A percentile compares a stretch with the other conserved stretches of the same genome.
Evolutionary conservation across 2,329 filamentous ascomycete species (phyloP).

Genomic region (Epichloe elymi): DNA sequence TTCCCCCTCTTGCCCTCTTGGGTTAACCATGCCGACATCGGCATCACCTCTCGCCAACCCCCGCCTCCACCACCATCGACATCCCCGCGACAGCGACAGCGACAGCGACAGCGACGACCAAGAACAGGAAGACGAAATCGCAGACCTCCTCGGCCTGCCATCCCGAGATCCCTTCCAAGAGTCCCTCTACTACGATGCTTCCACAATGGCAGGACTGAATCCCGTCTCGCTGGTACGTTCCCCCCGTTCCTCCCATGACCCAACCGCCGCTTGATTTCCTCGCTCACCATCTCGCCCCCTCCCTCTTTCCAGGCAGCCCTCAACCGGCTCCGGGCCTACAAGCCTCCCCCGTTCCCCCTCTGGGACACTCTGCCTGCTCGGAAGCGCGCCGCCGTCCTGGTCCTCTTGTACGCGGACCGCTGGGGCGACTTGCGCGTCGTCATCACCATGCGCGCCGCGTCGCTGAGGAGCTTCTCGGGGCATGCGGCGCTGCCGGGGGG

Average conservation of each 20-base stretch:
- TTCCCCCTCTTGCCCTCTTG: neutral
- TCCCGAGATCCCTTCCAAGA: constrained; percentile 12
- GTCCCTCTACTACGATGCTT: constrained; percentile 43
- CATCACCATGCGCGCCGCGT: constrained; percentile 54
- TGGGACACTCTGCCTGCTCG: constrained; percentile 49
- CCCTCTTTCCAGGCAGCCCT: constrained; percentile 35
- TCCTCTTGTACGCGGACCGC: constrained; percentile 77
- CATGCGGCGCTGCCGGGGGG: constrained; percentile 81
- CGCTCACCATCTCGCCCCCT: no score
- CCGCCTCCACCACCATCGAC: neutral
- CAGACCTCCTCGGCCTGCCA: neutral
- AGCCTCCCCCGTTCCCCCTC: constrained; percentile 46
- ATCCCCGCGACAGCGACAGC: neutral
- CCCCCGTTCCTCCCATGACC: neutral
- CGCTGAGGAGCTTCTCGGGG: constrained; percentile 57
- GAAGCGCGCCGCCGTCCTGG: constrained; percentile 72
- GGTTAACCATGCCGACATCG: neutral
- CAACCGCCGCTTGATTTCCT: neutral
- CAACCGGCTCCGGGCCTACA: constrained; percentile 46
- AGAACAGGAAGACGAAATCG: neutral
- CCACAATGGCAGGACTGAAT: constrained; percentile 44
- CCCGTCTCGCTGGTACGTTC: constrained; percentile 39
- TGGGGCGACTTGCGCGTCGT: constrained; percentile 64
- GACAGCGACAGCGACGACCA: constrained; percentile 1
- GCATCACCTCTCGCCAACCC: neutral